phyloP scores from a whole-genome alignment of 2,329 filamentous ascomycete genomes.

The Venturia nashicola region DNA sequence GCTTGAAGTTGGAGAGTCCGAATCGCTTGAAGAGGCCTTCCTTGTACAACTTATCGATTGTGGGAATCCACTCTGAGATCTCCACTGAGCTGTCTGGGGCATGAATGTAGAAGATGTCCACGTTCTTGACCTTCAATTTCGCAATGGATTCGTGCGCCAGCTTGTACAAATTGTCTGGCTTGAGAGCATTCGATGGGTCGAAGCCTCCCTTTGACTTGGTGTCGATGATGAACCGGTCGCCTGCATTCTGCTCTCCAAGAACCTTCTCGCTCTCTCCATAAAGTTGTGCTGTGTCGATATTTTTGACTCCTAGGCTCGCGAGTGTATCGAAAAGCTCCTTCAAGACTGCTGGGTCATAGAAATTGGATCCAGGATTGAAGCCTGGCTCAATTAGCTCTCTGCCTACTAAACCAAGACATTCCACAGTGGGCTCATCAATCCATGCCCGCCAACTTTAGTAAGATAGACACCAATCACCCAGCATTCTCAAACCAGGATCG shows the following conservation, averaged over 20 bases:
- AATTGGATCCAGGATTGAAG: neutral
- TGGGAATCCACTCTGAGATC: conserved; percentile 6
- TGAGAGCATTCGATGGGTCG: neutral
- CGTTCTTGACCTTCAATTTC: conserved; percentile 9
- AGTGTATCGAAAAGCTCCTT: conserved; percentile 3
- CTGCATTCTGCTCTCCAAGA: conserved; percentile 7
- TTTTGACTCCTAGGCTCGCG: conserved; percentile 3
- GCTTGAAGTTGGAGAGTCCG: conserved; percentile 10
- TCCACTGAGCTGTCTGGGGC: conserved; percentile 5
- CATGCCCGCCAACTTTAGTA: too few relatives aligned
- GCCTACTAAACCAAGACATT: too few relatives aligned
- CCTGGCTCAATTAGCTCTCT: neutral
- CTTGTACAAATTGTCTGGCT: conserved; percentile 6
- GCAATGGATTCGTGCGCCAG: neutral
- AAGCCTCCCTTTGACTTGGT: conserved; percentile 8
- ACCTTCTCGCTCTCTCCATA: conserved; percentile 8
- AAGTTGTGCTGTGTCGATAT: conserved; percentile 10
- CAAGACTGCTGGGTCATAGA: neutral
- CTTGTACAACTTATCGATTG: conserved; percentile 8
- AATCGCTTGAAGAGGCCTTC: conserved; percentile 10
- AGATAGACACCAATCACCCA: too few relatives aligned
- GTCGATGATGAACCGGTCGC: conserved; percentile 5
- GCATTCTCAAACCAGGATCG: neutral
- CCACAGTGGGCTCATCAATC: too few relatives aligned
- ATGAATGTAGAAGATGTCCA: conserved; percentile 11